Percentiles rank a stretch among this genome's conserved stretches.
Conservation (phyloP, 306 rosid genomes). For the Gleditsia sinensis region DNA sequence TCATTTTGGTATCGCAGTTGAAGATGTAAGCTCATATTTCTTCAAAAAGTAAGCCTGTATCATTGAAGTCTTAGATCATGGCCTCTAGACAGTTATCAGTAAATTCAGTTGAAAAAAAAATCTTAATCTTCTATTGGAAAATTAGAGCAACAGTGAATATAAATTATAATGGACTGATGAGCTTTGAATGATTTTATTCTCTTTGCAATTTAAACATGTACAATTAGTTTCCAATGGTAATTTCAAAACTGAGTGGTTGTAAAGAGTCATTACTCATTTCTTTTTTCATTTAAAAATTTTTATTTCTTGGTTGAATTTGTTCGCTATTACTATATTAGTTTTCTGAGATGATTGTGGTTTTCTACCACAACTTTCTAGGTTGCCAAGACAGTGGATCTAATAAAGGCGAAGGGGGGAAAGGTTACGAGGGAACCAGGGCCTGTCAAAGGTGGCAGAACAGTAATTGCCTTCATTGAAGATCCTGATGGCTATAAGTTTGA, state of each 20-base stretch:
- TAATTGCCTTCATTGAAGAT: slow-evolving; percentile 80
- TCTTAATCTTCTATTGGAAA: background rate
- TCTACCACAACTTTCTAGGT: slow-evolving; percentile 47
- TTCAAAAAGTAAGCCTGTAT: background rate
- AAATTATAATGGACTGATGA: background rate
- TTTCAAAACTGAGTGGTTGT: background rate
- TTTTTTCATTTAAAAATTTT: background rate
- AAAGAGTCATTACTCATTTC: slow-evolving; percentile 12
- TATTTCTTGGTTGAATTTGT: background rate
- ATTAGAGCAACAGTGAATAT: background rate
- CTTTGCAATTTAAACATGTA: no score
- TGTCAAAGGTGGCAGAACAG: slow-evolving; percentile 66
- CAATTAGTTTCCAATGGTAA: background rate
- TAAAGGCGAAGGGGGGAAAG: slow-evolving; percentile 86
- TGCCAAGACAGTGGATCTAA: slow-evolving; percentile 65
- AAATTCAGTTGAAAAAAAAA: background rate
- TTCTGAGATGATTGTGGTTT: slow-evolving; percentile 12
- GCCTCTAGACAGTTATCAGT: background rate
- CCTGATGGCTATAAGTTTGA: slow-evolving; percentile 90
- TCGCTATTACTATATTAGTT: background rate
- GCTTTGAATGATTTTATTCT: no score
- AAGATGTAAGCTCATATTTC: slow-evolving; percentile 71
- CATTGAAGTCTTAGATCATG: background rate
- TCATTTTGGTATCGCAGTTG: slow-evolving; percentile 77
- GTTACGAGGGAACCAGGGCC: slow-evolving; percentile 74